These are phyloP conservation scores for Myriosclerotinia duriaeana DNA, from an alignment of 2,329 filamentous ascomycete genomes.

Conservation along the genomic window DNA sequence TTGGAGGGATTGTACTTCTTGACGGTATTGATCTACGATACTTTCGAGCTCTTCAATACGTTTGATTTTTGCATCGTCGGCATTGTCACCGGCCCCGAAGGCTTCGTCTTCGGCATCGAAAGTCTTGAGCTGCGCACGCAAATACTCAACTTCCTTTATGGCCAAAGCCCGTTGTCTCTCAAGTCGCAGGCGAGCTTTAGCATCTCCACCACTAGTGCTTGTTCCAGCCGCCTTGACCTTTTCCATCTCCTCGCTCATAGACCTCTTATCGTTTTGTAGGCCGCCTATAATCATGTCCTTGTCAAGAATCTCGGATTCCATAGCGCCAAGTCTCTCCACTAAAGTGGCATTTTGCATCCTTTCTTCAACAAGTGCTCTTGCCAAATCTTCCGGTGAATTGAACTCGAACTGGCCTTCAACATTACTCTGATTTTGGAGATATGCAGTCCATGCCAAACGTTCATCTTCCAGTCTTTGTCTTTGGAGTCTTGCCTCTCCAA, in stretches of 20 bases:
- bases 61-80: slow-evolving; percentile 71
- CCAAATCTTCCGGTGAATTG: slow-evolving; percentile 83
- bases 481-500: slow-evolving; percentile 77
- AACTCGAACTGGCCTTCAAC: slow-evolving; percentile 68
- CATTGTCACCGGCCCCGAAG: slow-evolving; percentile 70
- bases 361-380: slow-evolving; percentile 79
- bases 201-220: slow-evolving; percentile 49
- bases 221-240: slow-evolving; percentile 55
- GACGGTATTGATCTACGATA: slow-evolving; percentile 83
- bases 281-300: slow-evolving; percentile 72
- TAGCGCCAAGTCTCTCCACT: slow-evolving; percentile 74
- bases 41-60: slow-evolving; percentile 79
- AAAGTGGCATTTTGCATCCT: slow-evolving; percentile 76
- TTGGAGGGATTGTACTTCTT: slow-evolving; percentile 73
- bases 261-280: slow-evolving; percentile 68
- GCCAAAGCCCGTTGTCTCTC: slow-evolving; percentile 85
- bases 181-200: slow-evolving; percentile 71
- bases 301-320: slow-evolving; percentile 75
- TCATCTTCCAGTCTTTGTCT: slow-evolving; percentile 88
- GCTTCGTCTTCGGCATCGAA: slow-evolving; percentile 87
- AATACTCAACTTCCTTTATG: slow-evolving; percentile 88
- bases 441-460: slow-evolving; percentile 79
- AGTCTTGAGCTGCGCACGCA: slow-evolving; percentile 86
- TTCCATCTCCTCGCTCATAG: slow-evolving; percentile 68
- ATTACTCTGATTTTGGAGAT: slow-evolving; percentile 68